Evolutionary conservation across 2,329 filamentous ascomycete genomes (phyloP), one percentile per base, ranked within the genome.

Genomic region (Diaporthe velutina): DNA sequence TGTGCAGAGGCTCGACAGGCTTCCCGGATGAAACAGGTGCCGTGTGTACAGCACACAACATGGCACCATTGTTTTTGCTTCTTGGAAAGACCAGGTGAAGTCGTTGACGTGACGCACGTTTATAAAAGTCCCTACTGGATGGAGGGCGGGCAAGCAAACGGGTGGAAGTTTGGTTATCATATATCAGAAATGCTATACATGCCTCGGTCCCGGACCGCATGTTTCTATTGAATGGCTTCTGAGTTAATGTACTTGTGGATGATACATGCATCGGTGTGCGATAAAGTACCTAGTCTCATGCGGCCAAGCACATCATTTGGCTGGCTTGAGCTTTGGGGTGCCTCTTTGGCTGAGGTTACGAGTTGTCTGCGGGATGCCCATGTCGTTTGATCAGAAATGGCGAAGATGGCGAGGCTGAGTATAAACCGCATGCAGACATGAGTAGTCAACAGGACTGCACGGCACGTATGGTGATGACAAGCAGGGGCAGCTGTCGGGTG

Each of bases 1-100:
- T 38, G 48, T 52, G 45, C 64, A 67, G n/a, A 52, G 22, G 30
- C 28, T 52, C 52, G 64, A 67, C 42, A 52, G 30, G 45, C 48
- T 52, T 35, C 64, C 48, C 64, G 45, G 64, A 67, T 67, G 33
- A 22, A 48, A 67, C 19, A 52, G 30, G 15, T 67, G 64, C 64
- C 45, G 64, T 67, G 30, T 48, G 30, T 50, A 33, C 42, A 38
- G 42, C 42, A 67, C 61, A 54, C 52, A 52, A 19, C 33, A 35
- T 50, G 33, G 64, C 45, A 35, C 64, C 45, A 67, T 38, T 52
- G 12, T 17, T 17, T 38, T 67, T 67, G 45, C 64, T 67, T 52
- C 45, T 67, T 38, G 64, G 35, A 38, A 38, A 19, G 19, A 12
- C n/a, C n/a, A 25, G 55, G 33, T 52, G 45, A 33, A 22, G 64